Conservation (phyloP, 2,329 filamentous ascomycete genomes). For the Capronia coronata region DNA sequence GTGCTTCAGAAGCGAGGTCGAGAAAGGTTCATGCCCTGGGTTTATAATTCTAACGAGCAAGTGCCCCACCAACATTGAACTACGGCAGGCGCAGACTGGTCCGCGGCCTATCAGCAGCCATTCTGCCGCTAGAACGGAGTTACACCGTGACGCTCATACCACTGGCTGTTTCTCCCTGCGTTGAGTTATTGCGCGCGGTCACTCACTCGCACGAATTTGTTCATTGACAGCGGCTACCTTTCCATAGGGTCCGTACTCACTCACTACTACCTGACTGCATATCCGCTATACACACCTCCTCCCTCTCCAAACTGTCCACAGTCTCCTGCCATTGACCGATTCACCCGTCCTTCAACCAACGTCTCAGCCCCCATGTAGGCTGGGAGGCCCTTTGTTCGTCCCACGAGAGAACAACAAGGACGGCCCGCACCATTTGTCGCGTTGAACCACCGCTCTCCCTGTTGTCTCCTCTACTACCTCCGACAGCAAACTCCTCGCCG, state of each 20-base stretch:
- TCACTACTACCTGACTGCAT: neutral
- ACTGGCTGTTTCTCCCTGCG: neutral
- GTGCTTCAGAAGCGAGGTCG: neutral
- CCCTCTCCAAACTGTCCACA: neutral
- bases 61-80: neutral
- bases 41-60: neutral
- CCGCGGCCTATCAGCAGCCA: neutral
- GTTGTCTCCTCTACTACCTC: neutral
- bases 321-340: neutral
- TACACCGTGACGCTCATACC: neutral
- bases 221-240: neutral
- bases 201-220: neutral
- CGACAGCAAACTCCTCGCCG: conserved; percentile 1
- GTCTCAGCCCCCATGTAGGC: conserved; percentile 1
- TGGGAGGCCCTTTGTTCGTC: neutral
- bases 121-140: neutral
- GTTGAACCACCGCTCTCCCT: neutral
- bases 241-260: neutral
- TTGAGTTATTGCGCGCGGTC: neutral
- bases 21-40: neutral
- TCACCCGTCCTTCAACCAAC: neutral
- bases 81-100: neutral
- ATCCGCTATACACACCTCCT: neutral
- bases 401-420: neutral
- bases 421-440: neutral